Evolutionary conservation across 2,329 filamentous ascomycete genomes (phyloP).

Genomic region (Fusarium chaquense): DNA sequence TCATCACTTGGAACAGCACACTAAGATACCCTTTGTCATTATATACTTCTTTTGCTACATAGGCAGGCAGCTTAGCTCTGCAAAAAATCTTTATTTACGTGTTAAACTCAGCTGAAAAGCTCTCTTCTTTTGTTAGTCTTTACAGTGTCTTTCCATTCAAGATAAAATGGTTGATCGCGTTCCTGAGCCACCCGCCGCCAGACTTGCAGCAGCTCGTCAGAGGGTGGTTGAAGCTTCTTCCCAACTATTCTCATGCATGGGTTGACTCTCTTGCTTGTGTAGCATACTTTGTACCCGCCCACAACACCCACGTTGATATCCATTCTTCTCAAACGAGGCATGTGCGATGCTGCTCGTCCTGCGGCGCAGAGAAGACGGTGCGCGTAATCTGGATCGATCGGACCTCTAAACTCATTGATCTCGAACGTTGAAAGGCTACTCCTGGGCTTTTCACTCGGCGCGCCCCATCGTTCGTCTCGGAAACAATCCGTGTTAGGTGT

Average conservation of each 20-base stretch:
- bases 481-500: constrained; percentile 8
- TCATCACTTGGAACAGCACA: constrained; percentile 5
- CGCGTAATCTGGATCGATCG: constrained; percentile 11
- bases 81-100: background rate
- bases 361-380: background rate
- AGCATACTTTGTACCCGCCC: background rate
- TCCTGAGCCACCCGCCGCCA: constrained; percentile 13
- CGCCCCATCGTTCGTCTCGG: constrained; percentile 7
- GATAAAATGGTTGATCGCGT: constrained; percentile 2
- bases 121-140: constrained; percentile 3
- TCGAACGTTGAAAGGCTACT: background rate
- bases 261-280: background rate
- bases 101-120: background rate
- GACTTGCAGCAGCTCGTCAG: background rate
- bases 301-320: background rate
- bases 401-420: constrained; percentile 20
- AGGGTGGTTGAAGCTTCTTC: background rate
- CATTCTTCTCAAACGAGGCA: constrained; percentile 4
- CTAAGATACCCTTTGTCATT: constrained; percentile 27
- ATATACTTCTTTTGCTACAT: background rate
- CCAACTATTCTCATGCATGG: constrained; percentile 16
- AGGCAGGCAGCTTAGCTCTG: background rate
- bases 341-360: constrained; percentile 3
- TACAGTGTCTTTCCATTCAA: constrained; percentile 11
- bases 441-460: background rate